A percentile compares a stretch with the other conserved stretches of the same genome.
phyloP scores from a whole-genome alignment of 495 filamentous ascomycete species.

The Oidiodendron maius region DNA sequence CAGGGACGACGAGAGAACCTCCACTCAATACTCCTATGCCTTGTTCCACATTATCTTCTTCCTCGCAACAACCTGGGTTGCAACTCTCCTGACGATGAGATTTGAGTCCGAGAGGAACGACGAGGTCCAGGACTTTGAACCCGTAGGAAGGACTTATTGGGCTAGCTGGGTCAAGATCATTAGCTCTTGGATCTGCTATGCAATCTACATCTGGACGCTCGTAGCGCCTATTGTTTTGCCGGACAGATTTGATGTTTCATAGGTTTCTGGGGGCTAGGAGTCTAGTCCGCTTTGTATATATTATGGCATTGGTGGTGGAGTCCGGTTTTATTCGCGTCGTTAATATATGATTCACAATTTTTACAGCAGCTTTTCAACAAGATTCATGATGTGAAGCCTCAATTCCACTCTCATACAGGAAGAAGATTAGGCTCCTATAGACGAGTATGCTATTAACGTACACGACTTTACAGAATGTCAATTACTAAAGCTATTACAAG shows the following conservation, averaged over 20 bases:
- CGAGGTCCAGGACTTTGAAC: slow-evolving; percentile 65
- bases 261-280: neutral
- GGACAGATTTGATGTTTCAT: slow-evolving; percentile 38
- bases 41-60: slow-evolving; percentile 99
- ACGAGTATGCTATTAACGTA: too few species aligned
- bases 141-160: slow-evolving; percentile 92
- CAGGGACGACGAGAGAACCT: slow-evolving; percentile 80
- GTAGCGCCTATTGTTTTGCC: slow-evolving; percentile 81
- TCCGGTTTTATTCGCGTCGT: too few species aligned
- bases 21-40: slow-evolving; percentile 93
- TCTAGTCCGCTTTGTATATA: too few species aligned
- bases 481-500: slow-evolving; percentile 2
- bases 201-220: slow-evolving; percentile 88
- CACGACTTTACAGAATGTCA: slow-evolving; percentile 2
- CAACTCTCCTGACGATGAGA: slow-evolving; percentile 83
- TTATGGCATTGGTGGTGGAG: too few species aligned
- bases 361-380: too few species aligned
- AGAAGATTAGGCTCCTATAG: too few species aligned
- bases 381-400: too few species aligned
- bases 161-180: slow-evolving; percentile 99
- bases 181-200: slow-evolving; percentile 95
- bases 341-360: too few species aligned
- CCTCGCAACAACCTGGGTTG: slow-evolving; percentile 91
- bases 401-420: too few species aligned
- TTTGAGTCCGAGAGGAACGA: slow-evolving; percentile 50